Evolutionary conservation across 2,329 filamentous ascomycete genomes (phyloP).

Genomic region (Ophiobolus disseminans): DNA sequence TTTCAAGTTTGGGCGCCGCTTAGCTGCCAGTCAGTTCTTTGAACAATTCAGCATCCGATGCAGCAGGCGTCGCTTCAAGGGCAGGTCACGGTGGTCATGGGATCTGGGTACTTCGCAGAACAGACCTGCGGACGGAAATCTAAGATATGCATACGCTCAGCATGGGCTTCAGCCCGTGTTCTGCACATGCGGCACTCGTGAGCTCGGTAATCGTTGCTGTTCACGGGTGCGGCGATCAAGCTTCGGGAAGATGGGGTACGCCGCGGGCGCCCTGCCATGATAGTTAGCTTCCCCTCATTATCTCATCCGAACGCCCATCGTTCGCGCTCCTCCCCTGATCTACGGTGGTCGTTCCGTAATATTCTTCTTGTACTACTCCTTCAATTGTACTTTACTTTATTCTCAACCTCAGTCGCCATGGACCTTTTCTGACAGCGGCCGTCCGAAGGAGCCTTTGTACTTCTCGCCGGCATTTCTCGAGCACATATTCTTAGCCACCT

Average conservation of each 20-base stretch:
- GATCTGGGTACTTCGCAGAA: too few relatives aligned
- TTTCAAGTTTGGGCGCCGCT: not conserved
- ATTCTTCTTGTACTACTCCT: slow-evolving; percentile 2
- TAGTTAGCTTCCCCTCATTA: slow-evolving; percentile 3
- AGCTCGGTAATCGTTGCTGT: not conserved
- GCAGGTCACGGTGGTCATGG: too few relatives aligned
- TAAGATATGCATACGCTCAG: too few relatives aligned
- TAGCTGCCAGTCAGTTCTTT: not conserved
- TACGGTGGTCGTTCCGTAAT: not conserved
- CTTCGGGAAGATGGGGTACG: slow-evolving; percentile 1
- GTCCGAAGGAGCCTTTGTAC: slow-evolving; percentile 29
- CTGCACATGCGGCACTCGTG: not conserved
- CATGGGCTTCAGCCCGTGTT: too few relatives aligned
- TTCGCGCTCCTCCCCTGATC: not conserved
- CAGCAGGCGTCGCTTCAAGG: too few relatives aligned
- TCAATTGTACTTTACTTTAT: slow-evolving; percentile 1
- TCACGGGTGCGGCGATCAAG: not conserved
- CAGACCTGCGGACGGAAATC: too few relatives aligned
- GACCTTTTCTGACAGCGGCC: slow-evolving; percentile 25
- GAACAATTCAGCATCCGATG: too few relatives aligned
- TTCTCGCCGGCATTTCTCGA: not conserved
- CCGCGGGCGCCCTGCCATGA: too few relatives aligned
- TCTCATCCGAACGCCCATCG: too few relatives aligned
- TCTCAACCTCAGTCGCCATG: slow-evolving; percentile 14
- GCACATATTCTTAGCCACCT: not conserved